Evolutionary conservation across 1,284 basidiomycete species (phyloP).

Genomic region (Pseudozyma sp.): DNA sequence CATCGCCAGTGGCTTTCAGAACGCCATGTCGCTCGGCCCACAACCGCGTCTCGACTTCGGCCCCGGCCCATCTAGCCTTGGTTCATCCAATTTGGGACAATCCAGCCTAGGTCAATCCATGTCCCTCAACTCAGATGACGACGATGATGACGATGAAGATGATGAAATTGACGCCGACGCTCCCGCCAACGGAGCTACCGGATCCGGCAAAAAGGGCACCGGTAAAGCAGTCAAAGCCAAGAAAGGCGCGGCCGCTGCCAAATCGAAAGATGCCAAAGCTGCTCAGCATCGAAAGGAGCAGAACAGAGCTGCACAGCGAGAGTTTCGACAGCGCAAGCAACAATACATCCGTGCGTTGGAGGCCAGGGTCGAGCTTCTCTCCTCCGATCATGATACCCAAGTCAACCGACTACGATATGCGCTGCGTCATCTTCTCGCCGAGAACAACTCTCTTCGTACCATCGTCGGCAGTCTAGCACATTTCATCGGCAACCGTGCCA

Average conservation of each 20-base stretch:
- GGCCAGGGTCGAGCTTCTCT: conserved; percentile 60
- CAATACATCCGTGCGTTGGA: conserved; percentile 65
- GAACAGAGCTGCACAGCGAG: conserved; percentile 63
- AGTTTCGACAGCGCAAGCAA: conserved; percentile 65
- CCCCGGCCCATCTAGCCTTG: conserved; percentile 11
- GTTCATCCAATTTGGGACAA: not conserved
- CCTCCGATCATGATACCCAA: conserved; percentile 61
- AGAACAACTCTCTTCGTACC: conserved; percentile 60
- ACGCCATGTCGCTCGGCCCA: conserved; percentile 57
- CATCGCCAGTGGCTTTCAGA: conserved; percentile 53
- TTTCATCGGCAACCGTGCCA: conserved; percentile 55
- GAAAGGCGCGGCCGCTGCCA: conserved; percentile 26
- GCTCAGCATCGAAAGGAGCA: conserved; percentile 58
- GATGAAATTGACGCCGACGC: conserved; percentile 48
- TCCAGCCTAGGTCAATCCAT: conserved; percentile 15
- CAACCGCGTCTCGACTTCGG: conserved; percentile 38
- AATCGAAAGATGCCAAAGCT: conserved; percentile 40
- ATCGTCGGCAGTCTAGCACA: conserved; percentile 52
- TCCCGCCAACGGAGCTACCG: conserved; percentile 10
- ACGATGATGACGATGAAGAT: conserved; percentile 49
- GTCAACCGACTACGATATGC: conserved; percentile 58
- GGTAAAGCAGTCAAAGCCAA: conserved; percentile 22
- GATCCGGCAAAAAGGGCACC: conserved; percentile 21
- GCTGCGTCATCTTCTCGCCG: conserved; percentile 54
- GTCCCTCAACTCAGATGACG: conserved; percentile 41